Evolutionary conservation across 257 asterid genomes (phyloP).

Genomic region (Scutellaria minor): DNA sequence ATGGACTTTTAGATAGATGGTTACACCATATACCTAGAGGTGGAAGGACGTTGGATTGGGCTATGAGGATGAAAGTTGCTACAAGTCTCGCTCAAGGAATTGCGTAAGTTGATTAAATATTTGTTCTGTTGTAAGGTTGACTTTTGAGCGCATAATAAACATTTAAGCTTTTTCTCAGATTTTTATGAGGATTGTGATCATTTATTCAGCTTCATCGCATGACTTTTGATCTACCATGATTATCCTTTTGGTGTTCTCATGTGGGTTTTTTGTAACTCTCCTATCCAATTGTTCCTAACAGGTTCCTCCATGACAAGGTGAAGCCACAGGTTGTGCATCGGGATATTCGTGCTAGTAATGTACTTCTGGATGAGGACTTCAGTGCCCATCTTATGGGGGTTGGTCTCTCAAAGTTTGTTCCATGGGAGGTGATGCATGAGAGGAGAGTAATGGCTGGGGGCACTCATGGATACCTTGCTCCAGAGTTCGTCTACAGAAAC

Average conservation of each 20-base stretch:
- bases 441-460: conserved; percentile 98
- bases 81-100: conserved; percentile 97
- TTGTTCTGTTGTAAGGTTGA: not conserved
- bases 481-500: conserved; percentile 90
- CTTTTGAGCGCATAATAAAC: not conserved
- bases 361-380: conserved; percentile 93
- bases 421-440: conserved; percentile 98
- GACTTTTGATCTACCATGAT: not conserved
- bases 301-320: conserved; percentile 98
- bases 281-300: conserved; percentile 36
- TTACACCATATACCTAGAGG: conserved; percentile 93
- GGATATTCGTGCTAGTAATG: conserved; percentile 91
- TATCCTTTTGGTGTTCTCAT: not conserved
- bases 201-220: not conserved
- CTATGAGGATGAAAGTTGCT: conserved; percentile 88
- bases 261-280: conserved; percentile 3
- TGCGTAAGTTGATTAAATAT: conserved; percentile 63
- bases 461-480: conserved; percentile 98
- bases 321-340: conserved; percentile 98
- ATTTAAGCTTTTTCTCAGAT: not conserved
- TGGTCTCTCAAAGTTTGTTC: conserved; percentile 91
- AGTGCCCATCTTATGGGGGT: conserved; percentile 98
- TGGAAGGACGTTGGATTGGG: conserved; percentile 95
- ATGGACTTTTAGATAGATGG: conserved; percentile 97
- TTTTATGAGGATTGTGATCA: not conserved